These are phyloP conservation scores for Fomes fomentarius DNA, from an alignment of 1,284 basidiomycete genomes.

Conservation along the genomic window DNA sequence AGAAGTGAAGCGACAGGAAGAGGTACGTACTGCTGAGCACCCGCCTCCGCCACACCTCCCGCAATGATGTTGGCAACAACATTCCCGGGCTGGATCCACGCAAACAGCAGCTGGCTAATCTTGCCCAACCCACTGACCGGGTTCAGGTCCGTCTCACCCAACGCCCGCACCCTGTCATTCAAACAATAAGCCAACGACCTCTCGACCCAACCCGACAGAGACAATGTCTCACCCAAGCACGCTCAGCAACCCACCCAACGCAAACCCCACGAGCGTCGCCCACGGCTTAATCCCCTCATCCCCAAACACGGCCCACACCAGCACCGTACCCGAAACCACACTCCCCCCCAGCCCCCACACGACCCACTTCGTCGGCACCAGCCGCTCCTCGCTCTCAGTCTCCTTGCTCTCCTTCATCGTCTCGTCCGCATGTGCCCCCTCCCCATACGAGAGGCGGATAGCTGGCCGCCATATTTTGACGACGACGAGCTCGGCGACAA, in stretches of 20 bases:
- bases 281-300: conserved; percentile 90
- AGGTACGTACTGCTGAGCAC: conserved; percentile 82
- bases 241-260: conserved; percentile 83
- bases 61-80: conserved; percentile 96
- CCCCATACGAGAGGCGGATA: conserved; percentile 13
- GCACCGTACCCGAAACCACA: conserved; percentile 69
- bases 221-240: conserved; percentile 84
- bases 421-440: conserved; percentile 2
- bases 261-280: conserved; percentile 88
- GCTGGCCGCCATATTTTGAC: conserved; percentile 38
- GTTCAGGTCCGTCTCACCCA: conserved; percentile 94
- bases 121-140: conserved; percentile 95
- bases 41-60: conserved; percentile 95
- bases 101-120: conserved; percentile 93
- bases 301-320: conserved; percentile 91
- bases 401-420: conserved; percentile 60
- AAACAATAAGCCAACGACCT: no score
- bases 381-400: conserved; percentile 76
- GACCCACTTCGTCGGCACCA: conserved; percentile 85
- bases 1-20: no score
- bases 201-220: no score
- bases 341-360: conserved; percentile 68
- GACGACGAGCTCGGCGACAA: conserved; percentile 58
- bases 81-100: conserved; percentile 92
- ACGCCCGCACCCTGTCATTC: conserved; percentile 85